Conservation (phyloP, 345 rosid genomes). For the Trapa incisa region DNA sequence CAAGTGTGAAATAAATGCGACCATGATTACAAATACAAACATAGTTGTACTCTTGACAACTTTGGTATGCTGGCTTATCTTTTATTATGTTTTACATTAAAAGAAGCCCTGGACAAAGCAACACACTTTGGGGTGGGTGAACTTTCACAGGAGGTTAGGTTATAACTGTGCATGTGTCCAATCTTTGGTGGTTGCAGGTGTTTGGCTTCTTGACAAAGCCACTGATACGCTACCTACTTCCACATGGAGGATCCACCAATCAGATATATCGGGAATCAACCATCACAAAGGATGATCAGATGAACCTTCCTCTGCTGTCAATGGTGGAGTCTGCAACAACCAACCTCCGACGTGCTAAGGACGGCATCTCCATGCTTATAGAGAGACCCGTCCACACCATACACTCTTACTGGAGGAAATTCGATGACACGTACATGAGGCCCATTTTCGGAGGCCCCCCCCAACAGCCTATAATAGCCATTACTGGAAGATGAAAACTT, state of each 20-base stretch:
- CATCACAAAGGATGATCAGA: constrained; percentile 36
- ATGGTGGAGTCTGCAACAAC: constrained; percentile 54
- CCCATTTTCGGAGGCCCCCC: constrained; percentile 78
- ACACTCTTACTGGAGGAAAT: constrained; percentile 79
- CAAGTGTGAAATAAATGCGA: background rate
- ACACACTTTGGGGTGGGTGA: too few species aligned
- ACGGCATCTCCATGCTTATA: constrained; percentile 55
- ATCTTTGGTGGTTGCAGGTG: constrained; percentile 31
- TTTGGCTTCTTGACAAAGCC: constrained; percentile 85
- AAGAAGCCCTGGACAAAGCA: background rate
- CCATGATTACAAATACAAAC: constrained; percentile 4
- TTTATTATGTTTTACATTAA: background rate
- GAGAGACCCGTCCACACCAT: constrained; percentile 74
- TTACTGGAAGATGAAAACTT: background rate
- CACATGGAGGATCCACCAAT: constrained; percentile 12
- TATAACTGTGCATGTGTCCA: background rate
- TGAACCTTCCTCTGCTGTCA: constrained; percentile 50
- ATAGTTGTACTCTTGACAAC: constrained; percentile 4
- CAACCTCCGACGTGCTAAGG: constrained; percentile 57
- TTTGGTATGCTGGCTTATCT: background rate
- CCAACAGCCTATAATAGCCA: constrained; percentile 4
- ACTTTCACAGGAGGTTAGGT: background rate
- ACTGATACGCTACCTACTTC: constrained; percentile 44
- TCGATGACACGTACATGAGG: constrained; percentile 75
- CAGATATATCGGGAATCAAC: constrained; percentile 14